Conservation (phyloP, 371 early-diverging fungal genomes). For the Mucor velutinosus region DNA sequence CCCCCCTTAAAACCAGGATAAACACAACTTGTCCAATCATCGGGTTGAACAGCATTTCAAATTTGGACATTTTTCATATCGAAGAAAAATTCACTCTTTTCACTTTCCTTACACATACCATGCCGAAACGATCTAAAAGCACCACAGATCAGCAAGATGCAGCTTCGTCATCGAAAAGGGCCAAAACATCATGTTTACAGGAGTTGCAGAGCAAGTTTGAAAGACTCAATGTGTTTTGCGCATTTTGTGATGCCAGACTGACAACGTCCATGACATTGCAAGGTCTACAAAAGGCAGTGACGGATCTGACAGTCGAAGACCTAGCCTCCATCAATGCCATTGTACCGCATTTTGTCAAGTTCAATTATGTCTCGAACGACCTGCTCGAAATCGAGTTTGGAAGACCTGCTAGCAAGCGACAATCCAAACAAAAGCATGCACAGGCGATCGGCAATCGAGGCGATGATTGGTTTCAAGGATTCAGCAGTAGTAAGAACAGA, state of each 20-base stretch:
- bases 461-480: conserved; percentile 13
- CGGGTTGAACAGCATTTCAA: neutral
- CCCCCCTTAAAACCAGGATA: neutral
- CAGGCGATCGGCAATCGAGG: conserved; percentile 20
- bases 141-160: neutral
- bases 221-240: conserved; percentile 34
- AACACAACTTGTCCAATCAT: neutral
- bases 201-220: conserved; percentile 22
- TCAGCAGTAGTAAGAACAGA: neutral
- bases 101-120: neutral
- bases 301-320: conserved; percentile 28
- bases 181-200: neutral
- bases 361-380: conserved; percentile 3
- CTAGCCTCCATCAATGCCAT: conserved; percentile 41
- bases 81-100: neutral
- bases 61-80: neutral
- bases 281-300: conserved; percentile 27
- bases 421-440: conserved; percentile 19
- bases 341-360: conserved; percentile 35
- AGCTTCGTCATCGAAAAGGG: neutral
- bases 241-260: conserved; percentile 43
- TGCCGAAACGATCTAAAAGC: neutral
- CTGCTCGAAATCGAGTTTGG: conserved; percentile 35
- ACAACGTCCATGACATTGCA: conserved; percentile 33
- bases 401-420: conserved; percentile 17